A percentile compares a stretch with the other conserved stretches of the same genome.
Evolutionary conservation across 1,284 basidiomycete genomes (phyloP).

Genomic region (Stygiomarasmius scandens): DNA sequence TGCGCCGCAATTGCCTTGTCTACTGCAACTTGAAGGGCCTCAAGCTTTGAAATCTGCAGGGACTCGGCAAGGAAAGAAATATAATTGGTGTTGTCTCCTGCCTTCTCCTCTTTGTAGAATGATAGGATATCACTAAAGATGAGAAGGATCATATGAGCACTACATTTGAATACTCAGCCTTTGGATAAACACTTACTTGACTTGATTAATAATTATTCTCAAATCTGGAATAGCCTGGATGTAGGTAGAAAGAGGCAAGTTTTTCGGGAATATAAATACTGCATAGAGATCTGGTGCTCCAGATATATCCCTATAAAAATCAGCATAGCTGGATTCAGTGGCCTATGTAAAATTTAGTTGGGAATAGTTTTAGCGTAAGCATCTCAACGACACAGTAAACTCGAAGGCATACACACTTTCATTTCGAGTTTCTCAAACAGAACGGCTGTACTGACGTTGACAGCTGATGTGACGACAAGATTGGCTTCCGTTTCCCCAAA

Average conservation of each 20-base stretch:
- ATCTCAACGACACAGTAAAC: neutral
- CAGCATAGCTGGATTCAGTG: no score
- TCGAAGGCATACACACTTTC: slow-evolving; percentile 15
- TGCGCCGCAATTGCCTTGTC: no score
- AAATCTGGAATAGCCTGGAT: slow-evolving; percentile 37
- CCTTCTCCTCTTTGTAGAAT: slow-evolving; percentile 44
- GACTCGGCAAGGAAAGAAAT: slow-evolving; percentile 28
- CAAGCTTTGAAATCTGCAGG: no score
- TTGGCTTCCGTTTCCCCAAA: slow-evolving; percentile 26
- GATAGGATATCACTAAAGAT: slow-evolving; percentile 40
- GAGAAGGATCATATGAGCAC: no score
- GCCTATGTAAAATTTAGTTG: no score
- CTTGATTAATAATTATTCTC: slow-evolving; percentile 28
- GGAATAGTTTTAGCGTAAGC: no score
- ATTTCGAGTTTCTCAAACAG: slow-evolving; percentile 33
- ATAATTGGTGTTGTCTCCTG: slow-evolving; percentile 34
- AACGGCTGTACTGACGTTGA: slow-evolving; percentile 27
- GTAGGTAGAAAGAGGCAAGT: slow-evolving; percentile 29
- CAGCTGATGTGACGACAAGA: slow-evolving; percentile 30
- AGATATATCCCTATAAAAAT: slow-evolving; percentile 23
- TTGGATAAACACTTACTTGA: no score
- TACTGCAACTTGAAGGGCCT: no score
- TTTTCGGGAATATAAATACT: slow-evolving; percentile 30
- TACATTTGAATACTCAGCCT: no score
- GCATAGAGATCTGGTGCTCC: slow-evolving; percentile 30